Evolutionary conservation across 164 flowering plant genomes (phyloP), one percentile per base, ranked within the genome.

Genomic region (Hamamelis virginiana): DNA sequence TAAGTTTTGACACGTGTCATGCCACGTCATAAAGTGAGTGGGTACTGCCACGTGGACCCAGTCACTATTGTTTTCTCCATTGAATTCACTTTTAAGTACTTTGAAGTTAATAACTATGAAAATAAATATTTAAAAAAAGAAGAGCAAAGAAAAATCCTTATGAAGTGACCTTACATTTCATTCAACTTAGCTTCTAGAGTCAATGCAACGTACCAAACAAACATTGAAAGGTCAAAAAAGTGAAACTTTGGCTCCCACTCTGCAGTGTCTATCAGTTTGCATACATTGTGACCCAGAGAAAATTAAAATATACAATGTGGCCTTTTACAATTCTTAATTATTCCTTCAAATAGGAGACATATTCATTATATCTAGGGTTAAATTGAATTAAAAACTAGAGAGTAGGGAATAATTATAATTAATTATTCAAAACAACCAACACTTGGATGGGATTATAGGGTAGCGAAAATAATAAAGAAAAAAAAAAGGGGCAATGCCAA

Each of bases 131-230:
- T 48, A 15, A 15, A 48, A 48, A 12, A 10, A 4, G 15, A 47
- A 12, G 16, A 9, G 15, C 33, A 22, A 57, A 16, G 38, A 59
- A 19, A 47, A 69, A 62, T 27, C 65, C 14, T 47, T 11, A n/a
- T 64, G 69, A 64, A 48, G 68, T 66, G 76, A 62, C 57, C 53
- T 16, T 62, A 9, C 62, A 67, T 73, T 28, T 53, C 62, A 45
- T 73, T 45, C 67, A 62, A 50, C 44, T 65, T 50, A 60, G 13
- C 57, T 33, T 74, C 72, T 74, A 59, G 73, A 69, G 77, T 69
- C 77, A 74, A 74, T 74, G 77, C 77, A 74, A 69, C 2, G n/a
- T n/a, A n/a, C n/a, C 50, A 16, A 56, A 43, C 56, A 5, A 22
- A 22, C 48, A 23, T n/a, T 26, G 51, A 58, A 60, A 60, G 38